Conservation (phyloP, 129 eudicot species). For the Artemisia annua region DNA sequence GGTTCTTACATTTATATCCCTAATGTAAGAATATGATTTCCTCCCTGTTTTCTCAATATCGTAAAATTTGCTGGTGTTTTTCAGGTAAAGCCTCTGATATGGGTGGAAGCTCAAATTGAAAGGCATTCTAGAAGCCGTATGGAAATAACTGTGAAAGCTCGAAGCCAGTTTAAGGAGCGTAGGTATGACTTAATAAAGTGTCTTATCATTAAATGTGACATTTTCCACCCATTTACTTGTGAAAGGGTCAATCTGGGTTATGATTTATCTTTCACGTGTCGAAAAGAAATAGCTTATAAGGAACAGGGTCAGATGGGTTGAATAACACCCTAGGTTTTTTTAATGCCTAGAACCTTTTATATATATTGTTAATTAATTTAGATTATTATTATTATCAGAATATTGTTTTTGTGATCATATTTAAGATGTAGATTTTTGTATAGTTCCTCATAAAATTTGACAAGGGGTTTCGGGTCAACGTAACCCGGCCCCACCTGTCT, state of each 20-base stretch:
- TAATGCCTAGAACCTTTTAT: neutral
- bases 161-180: slow-evolving; percentile 98
- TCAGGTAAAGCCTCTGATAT: slow-evolving; percentile 96
- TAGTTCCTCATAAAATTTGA: neutral
- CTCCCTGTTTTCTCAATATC: slow-evolving; percentile 13
- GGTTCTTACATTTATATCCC: slow-evolving; percentile 41
- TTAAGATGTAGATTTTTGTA: neutral
- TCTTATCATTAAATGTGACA: neutral
- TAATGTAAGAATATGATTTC: neutral
- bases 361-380: neutral
- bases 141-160: slow-evolving; percentile 83
- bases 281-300: neutral
- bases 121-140: slow-evolving; percentile 96
- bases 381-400: neutral
- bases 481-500: neutral
- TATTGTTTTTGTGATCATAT: neutral
- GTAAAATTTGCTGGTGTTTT: slow-evolving; percentile 11
- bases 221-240: neutral
- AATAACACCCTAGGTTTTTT: neutral
- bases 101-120: slow-evolving; percentile 99
- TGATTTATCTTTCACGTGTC: slow-evolving; percentile 5
- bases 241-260: neutral
- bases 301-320: neutral
- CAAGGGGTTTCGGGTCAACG: neutral
- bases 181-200: slow-evolving; percentile 44